phyloP scores from a whole-genome alignment of 495 filamentous ascomycete species.

The Lophiotrema nucula region DNA sequence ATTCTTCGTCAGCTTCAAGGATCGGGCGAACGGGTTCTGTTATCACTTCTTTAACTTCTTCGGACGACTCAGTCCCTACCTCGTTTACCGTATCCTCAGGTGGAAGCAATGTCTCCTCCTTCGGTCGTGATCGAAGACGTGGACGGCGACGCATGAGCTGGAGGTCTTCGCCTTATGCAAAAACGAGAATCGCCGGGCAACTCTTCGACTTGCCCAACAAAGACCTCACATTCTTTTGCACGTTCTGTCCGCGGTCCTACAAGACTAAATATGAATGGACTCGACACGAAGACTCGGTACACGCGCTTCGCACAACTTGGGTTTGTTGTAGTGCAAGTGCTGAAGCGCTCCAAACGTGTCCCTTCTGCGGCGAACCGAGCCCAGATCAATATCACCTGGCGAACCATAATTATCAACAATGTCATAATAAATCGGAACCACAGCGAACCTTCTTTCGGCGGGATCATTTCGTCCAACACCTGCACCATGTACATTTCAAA shows the following conservation, averaged over 20 bases:
- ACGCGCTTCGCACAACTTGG: constrained; percentile 26
- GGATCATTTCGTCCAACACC: constrained; percentile 30
- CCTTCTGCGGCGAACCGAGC: constrained; percentile 12
- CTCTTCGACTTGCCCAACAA: background rate
- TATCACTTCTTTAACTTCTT: constrained; percentile 22
- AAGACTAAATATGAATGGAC: constrained; percentile 31
- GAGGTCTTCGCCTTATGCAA: constrained; percentile 18
- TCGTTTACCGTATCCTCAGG: constrained; percentile 18
- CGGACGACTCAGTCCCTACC: constrained; percentile 14
- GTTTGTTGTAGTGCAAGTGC: constrained; percentile 20
- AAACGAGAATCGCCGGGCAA: constrained; percentile 4
- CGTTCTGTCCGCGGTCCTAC: constrained; percentile 23
- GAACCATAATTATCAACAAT: constrained; percentile 24
- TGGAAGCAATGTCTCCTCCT: constrained; percentile 25
- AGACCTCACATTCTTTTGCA: constrained; percentile 28
- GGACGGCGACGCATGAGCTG: constrained; percentile 19
- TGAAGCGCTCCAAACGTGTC: constrained; percentile 2
- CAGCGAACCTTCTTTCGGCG: constrained; percentile 29
- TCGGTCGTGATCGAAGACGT: constrained; percentile 21
- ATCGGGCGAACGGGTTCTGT: constrained; percentile 10
- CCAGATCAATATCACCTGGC: constrained; percentile 26
- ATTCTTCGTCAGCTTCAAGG: constrained; percentile 17
- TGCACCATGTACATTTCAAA: constrained; percentile 25
- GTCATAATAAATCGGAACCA: constrained; percentile 16
- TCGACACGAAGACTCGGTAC: constrained; percentile 31